Evolutionary conservation across 2,329 filamentous ascomycete genomes (phyloP).

Genomic region (Scolecobasidium constrictum): DNA sequence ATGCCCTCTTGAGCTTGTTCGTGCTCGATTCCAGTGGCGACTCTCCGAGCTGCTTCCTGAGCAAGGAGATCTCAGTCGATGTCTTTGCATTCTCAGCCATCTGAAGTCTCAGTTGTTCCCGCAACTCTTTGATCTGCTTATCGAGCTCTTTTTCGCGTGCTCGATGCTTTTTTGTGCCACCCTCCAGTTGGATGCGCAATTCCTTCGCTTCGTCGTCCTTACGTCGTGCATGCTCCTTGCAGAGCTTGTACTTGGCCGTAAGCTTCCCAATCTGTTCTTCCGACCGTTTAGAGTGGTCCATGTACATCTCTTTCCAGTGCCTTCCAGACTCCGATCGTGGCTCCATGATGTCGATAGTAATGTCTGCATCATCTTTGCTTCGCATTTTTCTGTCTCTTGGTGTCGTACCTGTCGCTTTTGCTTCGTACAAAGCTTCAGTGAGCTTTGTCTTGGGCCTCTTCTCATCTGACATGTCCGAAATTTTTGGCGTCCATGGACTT

Average conservation of each 20-base stretch:
- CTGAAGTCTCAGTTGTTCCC: conserved; percentile 26
- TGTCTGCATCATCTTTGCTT: conserved; percentile 43
- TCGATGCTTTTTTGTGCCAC: conserved; percentile 55
- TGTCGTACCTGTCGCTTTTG: conserved; percentile 24
- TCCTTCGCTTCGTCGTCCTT: conserved; percentile 64
- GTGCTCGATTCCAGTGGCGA: neutral
- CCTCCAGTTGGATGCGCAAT: conserved; percentile 52
- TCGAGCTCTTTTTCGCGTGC: conserved; percentile 56
- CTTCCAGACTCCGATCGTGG: conserved; percentile 64
- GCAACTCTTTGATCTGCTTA: conserved; percentile 40
- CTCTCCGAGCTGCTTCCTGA: neutral
- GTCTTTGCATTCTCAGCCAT: conserved; percentile 9
- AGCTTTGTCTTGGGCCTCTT: conserved; percentile 20
- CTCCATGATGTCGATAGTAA: conserved; percentile 61
- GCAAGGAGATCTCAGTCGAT: conserved; percentile 5
- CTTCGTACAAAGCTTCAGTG: conserved; percentile 33
- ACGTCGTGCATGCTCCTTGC: conserved; percentile 67
- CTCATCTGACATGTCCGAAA: conserved; percentile 6
- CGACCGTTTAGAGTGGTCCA: conserved; percentile 62
- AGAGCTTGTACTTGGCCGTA: conserved; percentile 67
- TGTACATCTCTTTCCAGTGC: conserved; percentile 72
- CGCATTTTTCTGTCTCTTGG: conserved; percentile 17
- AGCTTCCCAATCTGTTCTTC: conserved; percentile 66
- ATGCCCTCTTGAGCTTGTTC: neutral
- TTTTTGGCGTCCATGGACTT: conserved; percentile 38